phyloP scores from a whole-genome alignment of 257 asterid species.

The Lantana camara region DNA sequence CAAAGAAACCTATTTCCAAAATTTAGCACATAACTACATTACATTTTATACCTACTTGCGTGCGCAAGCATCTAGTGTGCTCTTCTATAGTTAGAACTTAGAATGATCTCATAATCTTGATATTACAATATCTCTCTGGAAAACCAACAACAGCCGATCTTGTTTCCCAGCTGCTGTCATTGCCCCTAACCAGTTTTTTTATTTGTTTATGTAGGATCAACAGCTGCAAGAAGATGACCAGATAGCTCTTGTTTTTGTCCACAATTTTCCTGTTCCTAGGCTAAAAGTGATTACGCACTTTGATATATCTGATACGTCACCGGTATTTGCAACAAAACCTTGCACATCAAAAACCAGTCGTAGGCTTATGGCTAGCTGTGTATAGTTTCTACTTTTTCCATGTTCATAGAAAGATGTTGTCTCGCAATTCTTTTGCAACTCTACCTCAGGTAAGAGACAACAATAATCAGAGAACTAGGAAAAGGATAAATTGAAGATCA shows the following conservation, averaged over 20 bases:
- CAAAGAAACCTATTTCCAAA: background rate
- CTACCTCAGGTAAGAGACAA: too few relatives aligned
- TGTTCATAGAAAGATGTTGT: too few relatives aligned
- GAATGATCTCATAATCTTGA: too few relatives aligned
- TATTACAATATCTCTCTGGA: too few relatives aligned
- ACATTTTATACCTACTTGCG: background rate
- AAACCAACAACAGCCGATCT: background rate
- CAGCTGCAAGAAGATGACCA: conserved; percentile 29
- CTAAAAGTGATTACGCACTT: background rate
- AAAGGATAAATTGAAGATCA: background rate
- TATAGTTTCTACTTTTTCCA: background rate
- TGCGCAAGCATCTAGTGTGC: background rate
- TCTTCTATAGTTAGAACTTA: too few relatives aligned
- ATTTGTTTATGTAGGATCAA: conserved; percentile 31
- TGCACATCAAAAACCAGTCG: background rate
- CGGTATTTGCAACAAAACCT: conserved; percentile 7
- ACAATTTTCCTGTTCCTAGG: conserved; percentile 7
- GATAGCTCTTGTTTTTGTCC: conserved; percentile 13
- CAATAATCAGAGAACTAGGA: background rate
- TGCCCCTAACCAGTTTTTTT: conserved; percentile 23
- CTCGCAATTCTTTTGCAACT: background rate
- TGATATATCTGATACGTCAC: conserved; percentile 7
- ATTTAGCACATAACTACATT: background rate
- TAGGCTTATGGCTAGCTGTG: background rate
- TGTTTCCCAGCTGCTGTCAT: background rate